phyloP scores from a whole-genome alignment of 306 rosid genomes.

The Pyrus pyrifolia region DNA sequence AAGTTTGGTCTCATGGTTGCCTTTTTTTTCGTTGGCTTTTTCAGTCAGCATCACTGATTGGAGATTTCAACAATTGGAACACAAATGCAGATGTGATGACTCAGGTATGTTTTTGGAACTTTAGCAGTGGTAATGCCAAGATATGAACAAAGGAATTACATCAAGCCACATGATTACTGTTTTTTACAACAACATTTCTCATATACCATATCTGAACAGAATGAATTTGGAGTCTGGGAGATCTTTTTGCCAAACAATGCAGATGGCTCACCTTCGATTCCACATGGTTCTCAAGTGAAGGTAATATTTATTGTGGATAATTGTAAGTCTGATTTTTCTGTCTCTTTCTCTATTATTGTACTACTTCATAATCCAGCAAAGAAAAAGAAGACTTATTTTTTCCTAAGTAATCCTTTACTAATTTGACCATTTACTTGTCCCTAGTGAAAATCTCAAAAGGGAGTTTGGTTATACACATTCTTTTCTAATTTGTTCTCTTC shows the following conservation, averaged over 20 bases:
- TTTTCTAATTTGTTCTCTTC: background rate
- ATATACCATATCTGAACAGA: constrained; percentile 40
- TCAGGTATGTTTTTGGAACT: constrained; percentile 45
- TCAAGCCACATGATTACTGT: background rate
- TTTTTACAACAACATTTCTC: background rate
- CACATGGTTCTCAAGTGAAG: constrained; percentile 99
- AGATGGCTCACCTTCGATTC: constrained; percentile 82
- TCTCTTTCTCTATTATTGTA: background rate
- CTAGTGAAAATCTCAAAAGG: background rate
- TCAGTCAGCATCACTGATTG: constrained; percentile 90
- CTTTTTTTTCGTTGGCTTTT: constrained; percentile 7
- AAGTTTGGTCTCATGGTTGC: background rate
- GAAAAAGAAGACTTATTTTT: background rate
- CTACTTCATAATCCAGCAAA: background rate
- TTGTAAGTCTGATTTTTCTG: background rate
- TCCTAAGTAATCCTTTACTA: background rate
- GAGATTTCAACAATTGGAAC: constrained; percentile 97
- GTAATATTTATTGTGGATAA: constrained; percentile 28
- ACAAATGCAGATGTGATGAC: constrained; percentile 77
- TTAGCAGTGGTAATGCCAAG: background rate
- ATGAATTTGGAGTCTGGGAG: constrained; percentile 99
- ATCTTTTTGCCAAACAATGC: constrained; percentile 91
- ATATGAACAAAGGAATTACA: background rate
- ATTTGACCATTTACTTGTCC: background rate
- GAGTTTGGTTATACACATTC: background rate